Evolutionary conservation across 352 stramenopile genomes (phyloP).

Genomic region (Phytophthora sansomeana): DNA sequence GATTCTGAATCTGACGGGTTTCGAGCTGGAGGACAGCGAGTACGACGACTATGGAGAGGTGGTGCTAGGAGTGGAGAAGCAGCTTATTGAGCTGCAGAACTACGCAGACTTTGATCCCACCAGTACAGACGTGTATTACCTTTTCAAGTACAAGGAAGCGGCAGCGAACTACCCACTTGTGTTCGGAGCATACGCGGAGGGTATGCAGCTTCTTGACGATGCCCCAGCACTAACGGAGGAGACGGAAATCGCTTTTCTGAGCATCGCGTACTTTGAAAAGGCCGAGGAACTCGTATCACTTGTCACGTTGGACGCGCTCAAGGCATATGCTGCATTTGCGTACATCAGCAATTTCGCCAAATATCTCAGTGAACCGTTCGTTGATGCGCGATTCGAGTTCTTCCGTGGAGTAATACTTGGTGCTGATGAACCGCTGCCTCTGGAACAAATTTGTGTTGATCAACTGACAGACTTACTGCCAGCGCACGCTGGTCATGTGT

Average conservation of each 20-base stretch:
- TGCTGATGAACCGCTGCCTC: constrained; percentile 57
- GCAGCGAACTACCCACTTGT: constrained; percentile 53
- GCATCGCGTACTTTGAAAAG: constrained; percentile 56
- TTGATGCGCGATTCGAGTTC: constrained; percentile 90
- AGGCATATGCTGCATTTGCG: constrained; percentile 57
- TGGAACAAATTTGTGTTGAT: constrained; percentile 56
- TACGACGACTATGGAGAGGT: constrained; percentile 38
- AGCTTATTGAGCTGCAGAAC: constrained; percentile 38
- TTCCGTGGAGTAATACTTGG: constrained; percentile 76
- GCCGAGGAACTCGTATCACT: constrained; percentile 46
- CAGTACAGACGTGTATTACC: constrained; percentile 67
- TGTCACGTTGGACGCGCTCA: constrained; percentile 50
- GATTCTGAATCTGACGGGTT: constrained; percentile 48
- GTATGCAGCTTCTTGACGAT: constrained; percentile 50
- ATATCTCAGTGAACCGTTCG: constrained; percentile 66
- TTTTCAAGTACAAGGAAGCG: constrained; percentile 69
- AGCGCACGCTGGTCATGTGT: constrained; percentile 74
- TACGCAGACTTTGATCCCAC: constrained; percentile 33
- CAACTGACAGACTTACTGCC: constrained; percentile 43
- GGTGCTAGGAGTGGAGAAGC: constrained; percentile 36
- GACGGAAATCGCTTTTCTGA: constrained; percentile 57
- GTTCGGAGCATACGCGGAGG: constrained; percentile 59
- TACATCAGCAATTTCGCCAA: constrained; percentile 45
- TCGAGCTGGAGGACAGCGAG: constrained; percentile 25
- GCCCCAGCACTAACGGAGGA: constrained; percentile 39